A percentile compares a stretch with the other conserved stretches of the same genome.
These are phyloP conservation scores for Rhipidocladum racemiflorum DNA, from an alignment of 176 grass and related monocot species.

Conservation along the genomic window DNA sequence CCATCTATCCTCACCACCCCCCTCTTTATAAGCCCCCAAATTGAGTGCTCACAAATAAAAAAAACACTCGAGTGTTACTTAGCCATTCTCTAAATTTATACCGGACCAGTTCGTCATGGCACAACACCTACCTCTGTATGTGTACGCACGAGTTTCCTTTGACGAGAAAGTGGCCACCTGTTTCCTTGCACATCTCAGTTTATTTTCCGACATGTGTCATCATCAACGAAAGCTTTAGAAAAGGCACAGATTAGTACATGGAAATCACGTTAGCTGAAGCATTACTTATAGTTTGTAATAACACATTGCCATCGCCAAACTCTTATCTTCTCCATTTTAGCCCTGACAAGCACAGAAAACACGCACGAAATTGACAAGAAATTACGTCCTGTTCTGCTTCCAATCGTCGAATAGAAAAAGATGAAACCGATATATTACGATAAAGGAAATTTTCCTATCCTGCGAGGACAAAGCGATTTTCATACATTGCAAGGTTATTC, in stretches of 20 bases:
- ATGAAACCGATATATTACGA: not conserved
- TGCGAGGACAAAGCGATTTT: no score
- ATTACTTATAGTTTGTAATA: not conserved
- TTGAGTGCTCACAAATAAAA: no score
- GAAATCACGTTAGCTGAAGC: slow-evolving; percentile 16
- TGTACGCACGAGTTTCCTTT: not conserved
- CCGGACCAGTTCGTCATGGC: no score
- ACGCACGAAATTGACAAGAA: not conserved
- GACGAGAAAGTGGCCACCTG: not conserved
- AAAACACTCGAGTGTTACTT: no score
- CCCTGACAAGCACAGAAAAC: not conserved
- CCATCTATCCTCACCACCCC: no score
- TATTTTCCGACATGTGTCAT: not conserved
- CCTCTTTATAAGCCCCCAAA: no score
- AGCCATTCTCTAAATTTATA: no score
- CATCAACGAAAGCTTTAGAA: slow-evolving; percentile 5
- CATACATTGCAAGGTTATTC: not conserved
- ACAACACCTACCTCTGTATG: no score
- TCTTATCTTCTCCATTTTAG: not conserved
- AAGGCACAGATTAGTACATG: slow-evolving; percentile 8
- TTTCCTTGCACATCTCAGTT: not conserved
- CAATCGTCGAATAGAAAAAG: not conserved
- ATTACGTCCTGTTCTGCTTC: not conserved
- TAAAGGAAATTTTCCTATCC: not conserved
- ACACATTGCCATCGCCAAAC: not conserved